Base-by-base conservation (phyloP, 345 rosid genomes). In the Angophora floribunda region DNA sequence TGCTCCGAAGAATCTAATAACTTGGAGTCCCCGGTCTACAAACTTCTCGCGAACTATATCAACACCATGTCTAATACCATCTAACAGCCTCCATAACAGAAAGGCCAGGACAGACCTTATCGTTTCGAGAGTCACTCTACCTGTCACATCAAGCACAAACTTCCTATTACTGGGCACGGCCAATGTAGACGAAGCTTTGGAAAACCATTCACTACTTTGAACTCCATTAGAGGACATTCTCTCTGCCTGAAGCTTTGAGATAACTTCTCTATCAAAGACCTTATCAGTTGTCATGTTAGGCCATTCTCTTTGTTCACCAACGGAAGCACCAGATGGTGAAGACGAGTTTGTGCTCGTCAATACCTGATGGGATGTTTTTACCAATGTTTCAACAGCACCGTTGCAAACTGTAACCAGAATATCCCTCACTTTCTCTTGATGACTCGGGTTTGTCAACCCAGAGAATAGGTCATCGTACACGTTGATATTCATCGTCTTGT, bases 131-230 rank as follows among this genome's bases (percentile, higher is more conserved):
- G 99, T 96, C 86, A 96, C 99, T 92, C 98, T 94, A 87, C 99
- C 98, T 6, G 99, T 97, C 90, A 97, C 95, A 90, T 98, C 99
- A 52, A 97, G 93, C 94, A 95, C 94, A 93, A 97, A 95, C 92
- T 84, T 94, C 88, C 94, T 91, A 88, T 98, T 98, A 86, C 94
- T 91, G 0, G 99, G 99, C 87, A 93, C 94, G 4, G 98, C 92
- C 91, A 94, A 89, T 51, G 97, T 94, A 14, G 88, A 45, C 63
- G 63, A 86, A 55, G 82, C 82, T 80, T 55, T 53, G 59, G 61
- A 30, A 21, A 78, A 59, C 90, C 88, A 89, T 51, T 86, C 90
- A 86, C 52, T 87, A 21, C 51, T 85, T 63, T 89, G 80, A n/a
- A 87, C 86, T 59, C 90, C 93, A 82, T 92, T 89, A 47, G 88